A percentile compares a stretch with the other conserved stretches of the same genome.
phyloP scores from a whole-genome alignment of 2,329 filamentous ascomycete genomes.

The Penicillium polonicum region DNA sequence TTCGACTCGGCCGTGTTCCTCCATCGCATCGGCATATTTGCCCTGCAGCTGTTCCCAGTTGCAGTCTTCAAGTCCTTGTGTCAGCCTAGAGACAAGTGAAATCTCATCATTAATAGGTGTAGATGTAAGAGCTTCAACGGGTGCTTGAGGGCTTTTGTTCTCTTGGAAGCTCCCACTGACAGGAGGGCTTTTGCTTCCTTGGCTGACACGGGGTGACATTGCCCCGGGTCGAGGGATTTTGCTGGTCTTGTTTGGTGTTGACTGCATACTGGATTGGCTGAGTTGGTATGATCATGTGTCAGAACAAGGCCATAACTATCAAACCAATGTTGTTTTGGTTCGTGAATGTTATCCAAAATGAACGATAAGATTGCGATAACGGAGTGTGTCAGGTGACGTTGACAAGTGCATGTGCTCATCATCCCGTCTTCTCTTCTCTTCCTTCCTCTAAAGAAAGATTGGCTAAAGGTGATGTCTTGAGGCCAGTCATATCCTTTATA shows the following conservation, averaged over 20 bases:
- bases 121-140: constrained; percentile 1
- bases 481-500: background rate
- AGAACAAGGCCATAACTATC: background rate
- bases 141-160: constrained; percentile 15
- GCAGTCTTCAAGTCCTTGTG: constrained; percentile 57
- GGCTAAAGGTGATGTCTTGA: constrained; percentile 1
- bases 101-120: constrained; percentile 6
- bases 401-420: constrained; percentile 13
- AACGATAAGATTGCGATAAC: constrained; percentile 11
- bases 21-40: constrained; percentile 66
- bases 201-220: constrained; percentile 12
- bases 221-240: constrained; percentile 8
- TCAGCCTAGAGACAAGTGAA: constrained; percentile 36
- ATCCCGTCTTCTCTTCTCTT: constrained; percentile 1
- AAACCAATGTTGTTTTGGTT: background rate
- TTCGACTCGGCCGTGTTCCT: constrained; percentile 63
- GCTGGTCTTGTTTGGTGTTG: constrained; percentile 6
- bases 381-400: constrained; percentile 24
- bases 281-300: background rate
- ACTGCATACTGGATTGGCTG: background rate
- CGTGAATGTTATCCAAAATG: background rate
- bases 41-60: constrained; percentile 76
- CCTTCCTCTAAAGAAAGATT: background rate
- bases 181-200: constrained; percentile 14
- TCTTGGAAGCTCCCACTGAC: constrained; percentile 2